Conservation (phyloP, 1,284 basidiomycete species). For the Ustilago trichophora region DNA sequence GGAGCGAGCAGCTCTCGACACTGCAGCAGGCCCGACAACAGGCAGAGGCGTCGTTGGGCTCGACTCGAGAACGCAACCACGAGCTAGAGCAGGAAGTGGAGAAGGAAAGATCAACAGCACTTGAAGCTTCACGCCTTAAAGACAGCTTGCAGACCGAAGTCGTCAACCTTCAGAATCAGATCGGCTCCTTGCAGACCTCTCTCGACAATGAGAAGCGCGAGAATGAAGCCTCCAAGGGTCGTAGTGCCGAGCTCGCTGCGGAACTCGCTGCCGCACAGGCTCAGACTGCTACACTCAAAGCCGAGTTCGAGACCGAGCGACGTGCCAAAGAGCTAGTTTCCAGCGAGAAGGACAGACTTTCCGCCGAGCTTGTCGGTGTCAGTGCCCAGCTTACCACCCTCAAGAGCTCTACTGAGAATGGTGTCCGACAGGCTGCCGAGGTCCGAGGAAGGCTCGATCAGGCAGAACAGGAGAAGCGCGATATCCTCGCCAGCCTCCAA, state of each 20-base stretch:
- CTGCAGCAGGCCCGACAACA: conserved; percentile 10
- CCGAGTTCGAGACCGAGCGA: conserved; percentile 40
- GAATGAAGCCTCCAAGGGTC: conserved; percentile 31
- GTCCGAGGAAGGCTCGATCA: conserved; percentile 44
- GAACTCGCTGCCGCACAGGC: conserved; percentile 34
- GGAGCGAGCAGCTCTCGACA: conserved; percentile 12
- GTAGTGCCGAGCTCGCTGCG: conserved; percentile 16
- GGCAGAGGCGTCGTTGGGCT: neutral
- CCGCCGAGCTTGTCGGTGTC: conserved; percentile 44
- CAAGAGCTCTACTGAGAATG: conserved; percentile 42
- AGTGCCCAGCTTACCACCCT: conserved; percentile 42
- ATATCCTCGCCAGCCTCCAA: conserved; percentile 59
- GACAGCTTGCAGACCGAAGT: conserved; percentile 37
- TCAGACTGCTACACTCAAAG: conserved; percentile 29
- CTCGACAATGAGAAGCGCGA: conserved; percentile 41
- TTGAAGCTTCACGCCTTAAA: conserved; percentile 27
- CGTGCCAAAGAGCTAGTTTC: conserved; percentile 38
- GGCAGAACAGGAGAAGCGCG: conserved; percentile 62
- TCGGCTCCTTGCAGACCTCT: conserved; percentile 28
- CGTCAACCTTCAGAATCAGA: conserved; percentile 34
- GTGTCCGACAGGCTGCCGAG: conserved; percentile 44
- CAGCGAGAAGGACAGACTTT: conserved; percentile 40
- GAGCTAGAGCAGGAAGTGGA: conserved; percentile 29
- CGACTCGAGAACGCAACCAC: conserved; percentile 6
- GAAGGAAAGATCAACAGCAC: conserved; percentile 4